A percentile compares a stretch with the other conserved stretches of the same genome.
Conservation (phyloP, 148 eudicot genomes). For the Talinum fruticosum region DNA sequence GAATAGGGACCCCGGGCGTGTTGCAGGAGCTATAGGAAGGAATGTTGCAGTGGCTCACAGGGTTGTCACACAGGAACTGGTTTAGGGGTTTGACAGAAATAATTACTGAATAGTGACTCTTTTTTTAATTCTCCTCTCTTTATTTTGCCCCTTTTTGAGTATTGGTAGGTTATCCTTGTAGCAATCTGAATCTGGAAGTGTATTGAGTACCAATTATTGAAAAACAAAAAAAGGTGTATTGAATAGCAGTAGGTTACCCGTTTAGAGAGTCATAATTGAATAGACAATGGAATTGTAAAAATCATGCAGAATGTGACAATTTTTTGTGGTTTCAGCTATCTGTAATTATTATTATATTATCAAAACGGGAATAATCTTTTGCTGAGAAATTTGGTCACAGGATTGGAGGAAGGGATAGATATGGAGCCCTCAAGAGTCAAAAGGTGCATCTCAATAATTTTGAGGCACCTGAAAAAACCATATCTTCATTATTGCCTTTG, state of each 20-base stretch:
- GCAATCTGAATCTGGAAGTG: not conserved
- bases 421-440: not conserved
- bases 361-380: too few species aligned
- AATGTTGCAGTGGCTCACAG: constrained; percentile 42
- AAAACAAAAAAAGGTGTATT: not conserved
- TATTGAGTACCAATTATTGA: not conserved
- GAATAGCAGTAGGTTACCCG: not conserved
- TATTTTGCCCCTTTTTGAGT: too few species aligned
- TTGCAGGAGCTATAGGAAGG: constrained; percentile 53
- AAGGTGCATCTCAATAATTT: not conserved
- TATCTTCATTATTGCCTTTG: not conserved
- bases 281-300: not conserved
- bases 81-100: constrained; percentile 64
- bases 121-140: too few species aligned
- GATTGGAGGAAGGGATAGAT: not conserved
- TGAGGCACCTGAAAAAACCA: not conserved
- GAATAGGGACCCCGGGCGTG: constrained; percentile 45
- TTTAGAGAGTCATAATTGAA: not conserved
- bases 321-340: too few species aligned
- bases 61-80: constrained; percentile 25
- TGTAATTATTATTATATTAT: too few species aligned
- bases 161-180: too few species aligned
- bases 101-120: constrained; percentile 42
- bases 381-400: too few species aligned
- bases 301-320: too few species aligned